These are phyloP conservation scores for Carpinus fangiana DNA, from an alignment of 306 rosid species.

Conservation along the genomic window DNA sequence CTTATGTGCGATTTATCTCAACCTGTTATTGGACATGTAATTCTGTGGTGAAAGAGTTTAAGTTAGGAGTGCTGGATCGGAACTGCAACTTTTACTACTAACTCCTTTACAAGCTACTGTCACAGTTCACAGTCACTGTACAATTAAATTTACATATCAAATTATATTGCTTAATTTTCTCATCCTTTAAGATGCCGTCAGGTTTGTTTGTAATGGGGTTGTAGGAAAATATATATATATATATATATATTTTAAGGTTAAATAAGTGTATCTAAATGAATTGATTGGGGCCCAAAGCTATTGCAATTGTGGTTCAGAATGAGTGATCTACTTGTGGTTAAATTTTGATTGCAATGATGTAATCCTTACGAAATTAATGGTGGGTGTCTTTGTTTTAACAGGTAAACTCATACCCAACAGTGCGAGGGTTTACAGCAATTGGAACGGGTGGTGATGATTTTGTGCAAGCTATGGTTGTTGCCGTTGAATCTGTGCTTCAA, in stretches of 20 bases:
- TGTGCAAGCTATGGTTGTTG: conserved; percentile 89
- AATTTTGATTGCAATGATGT: not conserved
- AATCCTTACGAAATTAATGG: not conserved
- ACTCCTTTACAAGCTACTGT: no score
- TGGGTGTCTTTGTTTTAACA: conserved; percentile 12
- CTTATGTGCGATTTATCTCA: not conserved
- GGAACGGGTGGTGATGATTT: conserved; percentile 94
- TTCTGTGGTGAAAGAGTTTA: not conserved
- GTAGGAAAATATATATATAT: no score
- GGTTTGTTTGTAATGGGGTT: no score
- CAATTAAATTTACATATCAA: no score
- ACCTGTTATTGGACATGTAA: not conserved
- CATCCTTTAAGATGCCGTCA: no score
- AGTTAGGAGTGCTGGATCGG: no score
- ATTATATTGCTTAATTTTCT: no score
- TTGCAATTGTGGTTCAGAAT: not conserved
- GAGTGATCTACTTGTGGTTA: not conserved
- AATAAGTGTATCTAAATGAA: not conserved
- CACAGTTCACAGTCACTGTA: no score
- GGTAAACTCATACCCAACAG: conserved; percentile 95
- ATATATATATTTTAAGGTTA: no score
- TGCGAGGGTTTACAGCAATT: conserved; percentile 89
- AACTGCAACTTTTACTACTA: no score
- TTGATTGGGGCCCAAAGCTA: not conserved
- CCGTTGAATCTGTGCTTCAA: conserved; percentile 84